A percentile compares a stretch with the other conserved stretches of the same genome.
phyloP scores from a whole-genome alignment of 2,329 filamentous ascomycete species.

The Fonsecaea pedrosoi region DNA sequence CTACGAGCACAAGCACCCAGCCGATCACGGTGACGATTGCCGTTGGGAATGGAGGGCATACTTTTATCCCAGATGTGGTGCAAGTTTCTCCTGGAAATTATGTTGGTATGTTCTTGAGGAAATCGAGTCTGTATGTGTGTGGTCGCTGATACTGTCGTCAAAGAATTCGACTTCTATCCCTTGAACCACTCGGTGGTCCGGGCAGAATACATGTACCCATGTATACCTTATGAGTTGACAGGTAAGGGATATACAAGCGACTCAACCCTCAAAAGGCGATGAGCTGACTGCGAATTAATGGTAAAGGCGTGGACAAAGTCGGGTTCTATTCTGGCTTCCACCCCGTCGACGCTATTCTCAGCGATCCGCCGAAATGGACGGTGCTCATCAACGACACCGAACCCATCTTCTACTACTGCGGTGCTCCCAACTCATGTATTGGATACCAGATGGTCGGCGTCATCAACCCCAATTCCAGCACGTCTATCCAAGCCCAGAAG shows the following conservation, averaged over 20 bases:
- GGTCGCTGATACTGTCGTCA: not conserved
- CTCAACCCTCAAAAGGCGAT: not conserved
- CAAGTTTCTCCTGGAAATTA: conserved; percentile 34
- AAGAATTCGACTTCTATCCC: conserved; percentile 65
- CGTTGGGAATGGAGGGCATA: conserved; percentile 32
- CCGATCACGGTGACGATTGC: conserved; percentile 36
- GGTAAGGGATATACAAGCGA: not conserved
- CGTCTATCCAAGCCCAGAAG: conserved; percentile 33
- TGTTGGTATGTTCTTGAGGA: conserved; percentile 15
- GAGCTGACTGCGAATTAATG: conserved; percentile 5
- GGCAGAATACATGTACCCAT: conserved; percentile 65
- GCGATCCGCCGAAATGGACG: conserved; percentile 52
- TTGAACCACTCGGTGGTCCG: conserved; percentile 69
- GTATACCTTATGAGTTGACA: conserved; percentile 63
- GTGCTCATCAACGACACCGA: conserved; percentile 64
- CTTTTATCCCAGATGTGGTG: conserved; percentile 38
- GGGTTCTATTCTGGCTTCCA: conserved; percentile 63
- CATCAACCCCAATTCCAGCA: conserved; percentile 65
- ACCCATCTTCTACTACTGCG: conserved; percentile 74
- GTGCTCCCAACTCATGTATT: conserved; percentile 69
- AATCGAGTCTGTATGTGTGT: not conserved
- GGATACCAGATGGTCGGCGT: conserved; percentile 74
- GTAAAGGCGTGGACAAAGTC: conserved; percentile 52
- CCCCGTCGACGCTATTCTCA: conserved; percentile 55
- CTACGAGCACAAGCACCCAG: conserved; percentile 25